Percentiles rank a stretch among this genome's conserved stretches.
These are phyloP conservation scores for Mycocentrospora acerina DNA, from an alignment of 2,329 filamentous ascomycete species.

Conservation along the genomic window DNA sequence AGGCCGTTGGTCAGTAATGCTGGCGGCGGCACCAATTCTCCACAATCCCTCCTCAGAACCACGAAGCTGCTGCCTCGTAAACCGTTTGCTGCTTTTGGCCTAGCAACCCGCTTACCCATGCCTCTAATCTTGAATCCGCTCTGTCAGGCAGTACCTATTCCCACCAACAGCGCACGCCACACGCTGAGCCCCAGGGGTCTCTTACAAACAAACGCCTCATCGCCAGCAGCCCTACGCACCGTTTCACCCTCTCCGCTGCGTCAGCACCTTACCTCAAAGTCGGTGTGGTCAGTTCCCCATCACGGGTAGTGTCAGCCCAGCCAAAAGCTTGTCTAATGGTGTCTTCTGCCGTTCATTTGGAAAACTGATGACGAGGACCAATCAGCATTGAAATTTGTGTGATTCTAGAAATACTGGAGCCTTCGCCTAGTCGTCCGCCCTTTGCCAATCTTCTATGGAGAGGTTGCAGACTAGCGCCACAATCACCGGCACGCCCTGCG, in stretches of 20 bases:
- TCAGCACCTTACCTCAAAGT: slow-evolving; percentile 33
- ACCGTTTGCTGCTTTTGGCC: slow-evolving; percentile 26
- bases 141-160: slow-evolving; percentile 18
- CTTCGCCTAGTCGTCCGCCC: neutral
- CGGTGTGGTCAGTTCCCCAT: slow-evolving; percentile 19
- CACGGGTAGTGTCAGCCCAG: slow-evolving; percentile 17
- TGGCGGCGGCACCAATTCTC: slow-evolving; percentile 10
- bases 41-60: slow-evolving; percentile 12
- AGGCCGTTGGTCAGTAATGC: slow-evolving; percentile 5
- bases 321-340: slow-evolving; percentile 25
- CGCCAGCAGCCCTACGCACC: slow-evolving; percentile 30
- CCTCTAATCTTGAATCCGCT: slow-evolving; percentile 18
- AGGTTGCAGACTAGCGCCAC: slow-evolving; percentile 5
- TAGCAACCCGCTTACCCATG: slow-evolving; percentile 13
- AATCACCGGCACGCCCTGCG: slow-evolving; percentile 18
- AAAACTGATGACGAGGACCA: slow-evolving; percentile 3
- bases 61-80: slow-evolving; percentile 19
- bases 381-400: slow-evolving; percentile 4
- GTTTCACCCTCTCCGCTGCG: slow-evolving; percentile 28
- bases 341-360: slow-evolving; percentile 3
- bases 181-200: slow-evolving; percentile 17
- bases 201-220: slow-evolving; percentile 22
- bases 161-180: slow-evolving; percentile 15
- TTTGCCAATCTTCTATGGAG: slow-evolving; percentile 1
- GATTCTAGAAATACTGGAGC: slow-evolving; percentile 5